Conservation (phyloP, 2,329 filamentous ascomycete genomes). For the Emmonsia crescens region DNA sequence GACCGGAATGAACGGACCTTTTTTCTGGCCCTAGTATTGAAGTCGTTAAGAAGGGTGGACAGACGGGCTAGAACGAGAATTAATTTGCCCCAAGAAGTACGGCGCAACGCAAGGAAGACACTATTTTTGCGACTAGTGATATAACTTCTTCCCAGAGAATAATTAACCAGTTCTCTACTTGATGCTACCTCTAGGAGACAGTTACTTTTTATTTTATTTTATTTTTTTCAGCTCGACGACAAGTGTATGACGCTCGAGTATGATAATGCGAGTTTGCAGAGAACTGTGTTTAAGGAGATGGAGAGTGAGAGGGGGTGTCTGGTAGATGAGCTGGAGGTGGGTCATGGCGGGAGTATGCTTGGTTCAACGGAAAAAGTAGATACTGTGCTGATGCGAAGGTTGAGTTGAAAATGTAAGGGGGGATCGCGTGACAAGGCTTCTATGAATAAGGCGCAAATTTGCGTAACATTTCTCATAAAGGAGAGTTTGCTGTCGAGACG, state of each 20-base stretch:
- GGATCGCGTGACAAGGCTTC: fast-evolving
- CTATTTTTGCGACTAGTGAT: not conserved
- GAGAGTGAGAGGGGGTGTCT: constrained; percentile 16
- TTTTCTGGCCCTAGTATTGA: not conserved
- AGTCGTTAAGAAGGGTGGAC: not conserved
- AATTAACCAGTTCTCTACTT: not conserved
- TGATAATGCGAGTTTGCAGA: constrained; percentile 23
- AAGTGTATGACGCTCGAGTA: no score
- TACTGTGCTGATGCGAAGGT: not conserved
- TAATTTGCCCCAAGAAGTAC: not conserved
- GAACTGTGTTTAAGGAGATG: constrained; percentile 28
- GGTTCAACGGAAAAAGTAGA: not conserved
- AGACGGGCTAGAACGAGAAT: not conserved
- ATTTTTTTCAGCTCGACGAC: not conserved
- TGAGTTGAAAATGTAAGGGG: not conserved
- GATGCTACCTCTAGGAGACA: not conserved
- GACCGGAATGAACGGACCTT: not conserved
- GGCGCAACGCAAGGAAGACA: not conserved
- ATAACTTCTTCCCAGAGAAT: no score
- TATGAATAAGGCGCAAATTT: no score
- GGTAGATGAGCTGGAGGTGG: constrained; percentile 20
- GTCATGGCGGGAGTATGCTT: constrained; percentile 3
- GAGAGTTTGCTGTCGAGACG: not conserved
- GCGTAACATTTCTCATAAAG: not conserved
- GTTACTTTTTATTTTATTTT: no score